Evolutionary conservation across 2,329 filamentous ascomycete genomes (phyloP).

Genomic region (Cytospora piceae): DNA sequence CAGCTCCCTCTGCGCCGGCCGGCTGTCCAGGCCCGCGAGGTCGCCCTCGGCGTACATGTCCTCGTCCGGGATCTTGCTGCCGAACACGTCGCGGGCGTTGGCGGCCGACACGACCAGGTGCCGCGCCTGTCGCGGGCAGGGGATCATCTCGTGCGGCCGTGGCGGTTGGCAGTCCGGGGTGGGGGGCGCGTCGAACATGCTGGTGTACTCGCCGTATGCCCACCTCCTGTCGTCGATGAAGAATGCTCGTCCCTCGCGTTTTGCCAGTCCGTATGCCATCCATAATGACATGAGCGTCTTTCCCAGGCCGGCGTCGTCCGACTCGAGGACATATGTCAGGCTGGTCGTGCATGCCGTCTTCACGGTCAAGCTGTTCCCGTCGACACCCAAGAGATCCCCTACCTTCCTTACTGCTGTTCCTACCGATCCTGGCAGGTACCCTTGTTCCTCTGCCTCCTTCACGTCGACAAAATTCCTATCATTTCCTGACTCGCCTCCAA

Average conservation of each 20-base stretch:
- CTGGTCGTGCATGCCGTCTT: constrained; percentile 67
- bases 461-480: constrained; percentile 78
- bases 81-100: constrained; percentile 68
- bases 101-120: constrained; percentile 76
- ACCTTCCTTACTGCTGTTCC: constrained; percentile 39
- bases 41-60: constrained; percentile 56
- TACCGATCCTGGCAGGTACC: constrained; percentile 58
- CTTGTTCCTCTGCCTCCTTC: constrained; percentile 67
- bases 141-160: constrained; percentile 74
- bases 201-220: constrained; percentile 76
- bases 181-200: constrained; percentile 72
- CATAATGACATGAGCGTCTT: constrained; percentile 78
- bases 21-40: constrained; percentile 51
- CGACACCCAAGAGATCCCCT: constrained; percentile 51
- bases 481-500: constrained; percentile 51
- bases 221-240: constrained; percentile 86
- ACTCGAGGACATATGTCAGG: constrained; percentile 79
- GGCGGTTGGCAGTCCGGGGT: constrained; percentile 69
- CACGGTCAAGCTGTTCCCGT: constrained; percentile 47
- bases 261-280: constrained; percentile 80
- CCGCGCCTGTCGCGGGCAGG: constrained; percentile 75
- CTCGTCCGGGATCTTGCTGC: constrained; percentile 41
- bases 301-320: constrained; percentile 75
- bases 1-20: constrained; percentile 60
- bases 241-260: constrained; percentile 74